Percentiles rank a stretch among this genome's conserved stretches.
These are phyloP conservation scores for Ogataea thermomethanolica DNA, from an alignment of 805 yeast genomes.

Conservation along the genomic window DNA sequence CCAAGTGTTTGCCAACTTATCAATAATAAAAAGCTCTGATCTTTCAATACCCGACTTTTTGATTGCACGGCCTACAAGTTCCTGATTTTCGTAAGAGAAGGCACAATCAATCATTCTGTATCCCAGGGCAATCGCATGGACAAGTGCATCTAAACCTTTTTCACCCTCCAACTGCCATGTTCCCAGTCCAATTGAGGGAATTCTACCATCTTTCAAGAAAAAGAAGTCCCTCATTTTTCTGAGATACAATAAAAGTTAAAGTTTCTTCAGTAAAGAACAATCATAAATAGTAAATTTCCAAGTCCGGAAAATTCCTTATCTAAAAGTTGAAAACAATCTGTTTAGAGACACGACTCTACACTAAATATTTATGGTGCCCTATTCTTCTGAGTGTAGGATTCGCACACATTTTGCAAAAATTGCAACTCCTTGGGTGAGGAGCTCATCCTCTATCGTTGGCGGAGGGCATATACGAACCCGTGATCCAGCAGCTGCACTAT, in stretches of 20 bases:
- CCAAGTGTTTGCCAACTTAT: conserved; percentile 22
- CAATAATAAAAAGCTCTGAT: conserved; percentile 16
- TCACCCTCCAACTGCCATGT: conserved; percentile 22
- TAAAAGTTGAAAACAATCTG: no score
- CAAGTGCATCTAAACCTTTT: conserved; percentile 18
- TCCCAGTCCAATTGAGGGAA: conserved; percentile 24
- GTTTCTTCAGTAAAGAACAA: no score
- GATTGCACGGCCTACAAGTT: conserved; percentile 40
- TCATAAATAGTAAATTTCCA: no score
- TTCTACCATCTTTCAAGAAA: background rate
- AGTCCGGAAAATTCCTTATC: no score
- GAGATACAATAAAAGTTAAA: no score
- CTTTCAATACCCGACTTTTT: conserved; percentile 13
- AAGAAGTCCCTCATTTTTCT: conserved; percentile 12
- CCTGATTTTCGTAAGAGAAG: conserved; percentile 38
- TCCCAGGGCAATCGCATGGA: conserved; percentile 32
- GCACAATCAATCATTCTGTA: conserved; percentile 43
- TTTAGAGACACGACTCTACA: no score
- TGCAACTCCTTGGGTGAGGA: conserved; percentile 21
- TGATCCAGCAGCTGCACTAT: conserved; percentile 22
- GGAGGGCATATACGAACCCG: conserved; percentile 30
- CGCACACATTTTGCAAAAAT: conserved; percentile 23
- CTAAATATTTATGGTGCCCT: no score
- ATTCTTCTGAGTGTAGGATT: conserved; percentile 7
- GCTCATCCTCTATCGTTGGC: conserved; percentile 21